phyloP scores from a whole-genome alignment of 1,139 yeast species.

The Scheffersomyces parashehatae region DNA sequence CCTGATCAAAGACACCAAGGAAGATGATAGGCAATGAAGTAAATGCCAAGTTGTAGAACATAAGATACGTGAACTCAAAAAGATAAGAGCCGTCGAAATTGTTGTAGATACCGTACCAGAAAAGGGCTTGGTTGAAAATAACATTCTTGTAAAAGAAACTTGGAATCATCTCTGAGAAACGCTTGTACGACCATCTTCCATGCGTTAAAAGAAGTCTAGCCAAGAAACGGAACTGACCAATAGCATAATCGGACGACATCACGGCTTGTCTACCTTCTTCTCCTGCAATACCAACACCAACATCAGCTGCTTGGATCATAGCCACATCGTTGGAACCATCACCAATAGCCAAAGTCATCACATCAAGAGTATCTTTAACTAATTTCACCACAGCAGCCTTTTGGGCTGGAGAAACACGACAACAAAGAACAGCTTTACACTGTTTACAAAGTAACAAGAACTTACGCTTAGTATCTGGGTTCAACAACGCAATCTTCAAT shows the following conservation, averaged over 20 bases:
- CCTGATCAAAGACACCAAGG: slow-evolving; percentile 91
- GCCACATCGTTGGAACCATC: slow-evolving; percentile 99
- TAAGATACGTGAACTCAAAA: slow-evolving; percentile 88
- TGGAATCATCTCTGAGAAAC: slow-evolving; percentile 93
- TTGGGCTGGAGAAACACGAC: slow-evolving; percentile 97
- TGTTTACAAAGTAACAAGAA: slow-evolving; percentile 87
- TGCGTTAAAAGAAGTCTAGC: slow-evolving; percentile 80
- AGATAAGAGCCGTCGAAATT: slow-evolving; percentile 90
- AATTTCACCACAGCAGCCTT: slow-evolving; percentile 93
- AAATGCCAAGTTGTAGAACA: slow-evolving; percentile 91
- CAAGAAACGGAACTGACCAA: slow-evolving; percentile 90
- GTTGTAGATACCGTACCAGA: slow-evolving; percentile 89
- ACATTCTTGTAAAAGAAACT: slow-evolving; percentile 91
- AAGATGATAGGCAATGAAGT: slow-evolving; percentile 92
- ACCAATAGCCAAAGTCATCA: slow-evolving; percentile 91
- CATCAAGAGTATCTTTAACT: slow-evolving; percentile 73
- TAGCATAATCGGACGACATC: slow-evolving; percentile 95
- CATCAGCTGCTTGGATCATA: slow-evolving; percentile 97
- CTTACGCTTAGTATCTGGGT: slow-evolving; percentile 58
- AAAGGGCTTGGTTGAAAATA: slow-evolving; percentile 80
- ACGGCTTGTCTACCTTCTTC: slow-evolving; percentile 98
- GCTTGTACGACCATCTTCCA: slow-evolving; percentile 94
- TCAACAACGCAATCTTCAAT: slow-evolving; percentile 66
- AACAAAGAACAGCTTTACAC: slow-evolving; percentile 90
- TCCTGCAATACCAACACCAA: slow-evolving; percentile 98